A percentile compares a stretch with the other conserved stretches of the same genome.
Conservation (phyloP, 2,329 filamentous ascomycete genomes). For the Xylariales sp. region DNA sequence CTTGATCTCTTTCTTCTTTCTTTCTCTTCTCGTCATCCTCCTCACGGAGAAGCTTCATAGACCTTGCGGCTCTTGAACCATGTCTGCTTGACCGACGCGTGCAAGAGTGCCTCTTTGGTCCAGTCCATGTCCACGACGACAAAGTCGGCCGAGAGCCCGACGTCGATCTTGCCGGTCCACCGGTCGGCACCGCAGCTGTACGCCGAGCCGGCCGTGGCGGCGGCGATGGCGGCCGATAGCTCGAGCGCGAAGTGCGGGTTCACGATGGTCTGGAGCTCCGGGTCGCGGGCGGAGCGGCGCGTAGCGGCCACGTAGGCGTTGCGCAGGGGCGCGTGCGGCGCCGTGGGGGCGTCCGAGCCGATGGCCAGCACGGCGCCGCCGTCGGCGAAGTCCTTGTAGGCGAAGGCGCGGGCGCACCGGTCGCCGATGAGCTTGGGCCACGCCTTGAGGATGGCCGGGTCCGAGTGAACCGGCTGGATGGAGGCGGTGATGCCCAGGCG, state of each 20-base stretch:
- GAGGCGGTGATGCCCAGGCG: constrained; percentile 56
- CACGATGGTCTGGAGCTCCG: constrained; percentile 26
- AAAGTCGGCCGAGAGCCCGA: constrained; percentile 42
- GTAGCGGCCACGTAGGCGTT: constrained; percentile 44
- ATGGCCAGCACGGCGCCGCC: constrained; percentile 38
- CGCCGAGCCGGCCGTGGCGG: constrained; percentile 36
- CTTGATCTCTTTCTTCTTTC: too few relatives aligned
- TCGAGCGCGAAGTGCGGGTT: constrained; percentile 37
- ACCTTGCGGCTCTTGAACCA: constrained; percentile 36
- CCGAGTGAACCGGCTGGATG: constrained; percentile 54
- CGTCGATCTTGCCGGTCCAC: constrained; percentile 36
- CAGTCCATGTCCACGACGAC: constrained; percentile 39
- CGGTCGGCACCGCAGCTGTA: constrained; percentile 39
- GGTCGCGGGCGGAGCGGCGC: constrained; percentile 34
- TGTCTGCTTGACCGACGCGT: constrained; percentile 33
- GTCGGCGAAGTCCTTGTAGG: constrained; percentile 56
- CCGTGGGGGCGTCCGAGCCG: constrained; percentile 42
- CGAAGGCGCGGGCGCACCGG: constrained; percentile 55
- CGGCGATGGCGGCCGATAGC: constrained; percentile 33
- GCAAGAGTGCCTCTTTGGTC: constrained; percentile 31
- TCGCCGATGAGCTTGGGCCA: constrained; percentile 57
- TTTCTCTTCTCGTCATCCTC: too few relatives aligned
- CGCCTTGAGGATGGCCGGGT: constrained; percentile 56
- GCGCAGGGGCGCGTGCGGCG: constrained; percentile 35
- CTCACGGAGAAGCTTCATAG: constrained; percentile 23